These are phyloP conservation scores for Stephanodiscus minutulus DNA, from an alignment of 108 stramenopile species.

Conservation along the genomic window DNA sequence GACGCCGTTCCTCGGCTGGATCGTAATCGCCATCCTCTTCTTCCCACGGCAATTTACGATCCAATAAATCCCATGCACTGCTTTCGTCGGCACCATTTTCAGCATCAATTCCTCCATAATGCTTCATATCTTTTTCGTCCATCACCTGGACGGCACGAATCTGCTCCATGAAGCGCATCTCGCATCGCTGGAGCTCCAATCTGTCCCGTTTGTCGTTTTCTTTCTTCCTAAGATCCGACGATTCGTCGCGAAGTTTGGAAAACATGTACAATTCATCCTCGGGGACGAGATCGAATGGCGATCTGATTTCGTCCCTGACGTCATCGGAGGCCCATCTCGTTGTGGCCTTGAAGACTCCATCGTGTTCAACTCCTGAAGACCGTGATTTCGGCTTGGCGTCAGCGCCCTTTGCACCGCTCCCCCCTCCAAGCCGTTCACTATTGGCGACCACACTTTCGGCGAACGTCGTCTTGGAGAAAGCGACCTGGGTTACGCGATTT, in stretches of 20 bases:
- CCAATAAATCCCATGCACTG: constrained; percentile 12
- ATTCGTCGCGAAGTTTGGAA: constrained; percentile 18
- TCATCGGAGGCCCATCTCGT: constrained; percentile 39
- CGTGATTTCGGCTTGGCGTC: constrained; percentile 2
- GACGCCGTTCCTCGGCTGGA: constrained; percentile 23
- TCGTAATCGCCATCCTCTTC: constrained; percentile 23
- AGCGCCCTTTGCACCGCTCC: neutral
- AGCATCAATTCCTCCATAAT: neutral
- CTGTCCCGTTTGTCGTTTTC: constrained; percentile 5
- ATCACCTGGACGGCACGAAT: neutral
- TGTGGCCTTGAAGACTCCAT: constrained; percentile 29
- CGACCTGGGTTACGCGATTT: constrained; percentile 14
- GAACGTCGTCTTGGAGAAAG: constrained; percentile 4
- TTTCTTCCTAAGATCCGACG: constrained; percentile 1
- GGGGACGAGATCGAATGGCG: constrained; percentile 24
- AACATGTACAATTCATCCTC: constrained; percentile 39
- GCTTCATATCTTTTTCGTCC: neutral
- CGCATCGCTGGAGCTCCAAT: constrained; percentile 26
- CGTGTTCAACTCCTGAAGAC: constrained; percentile 27
- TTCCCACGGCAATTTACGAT: constrained; percentile 10
- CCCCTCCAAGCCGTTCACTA: neutral
- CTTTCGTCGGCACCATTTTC: constrained; percentile 6
- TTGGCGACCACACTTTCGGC: neutral
- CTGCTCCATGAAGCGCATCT: constrained; percentile 8
- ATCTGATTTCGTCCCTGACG: constrained; percentile 17